phyloP scores from a whole-genome alignment of 106 monocot genomes.

The Posidonia australis region DNA sequence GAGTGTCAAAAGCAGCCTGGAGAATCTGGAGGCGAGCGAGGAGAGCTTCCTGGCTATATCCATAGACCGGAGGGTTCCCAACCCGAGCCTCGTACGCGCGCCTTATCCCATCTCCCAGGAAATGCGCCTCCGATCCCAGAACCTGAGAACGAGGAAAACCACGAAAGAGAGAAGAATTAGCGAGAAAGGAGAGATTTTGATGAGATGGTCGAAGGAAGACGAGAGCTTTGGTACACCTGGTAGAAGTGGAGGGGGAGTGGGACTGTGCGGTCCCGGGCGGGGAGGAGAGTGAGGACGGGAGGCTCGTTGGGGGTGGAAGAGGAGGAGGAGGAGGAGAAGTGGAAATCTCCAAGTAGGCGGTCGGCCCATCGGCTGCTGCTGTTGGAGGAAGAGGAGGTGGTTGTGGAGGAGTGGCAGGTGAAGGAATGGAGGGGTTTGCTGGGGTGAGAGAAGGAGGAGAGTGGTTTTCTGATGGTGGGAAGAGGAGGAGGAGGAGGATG shows the following conservation, averaged over 20 bases:
- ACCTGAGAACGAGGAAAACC: conserved; percentile 22
- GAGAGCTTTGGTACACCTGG: conserved; percentile 22
- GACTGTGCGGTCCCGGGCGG: conserved; percentile 33
- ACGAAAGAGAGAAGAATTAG: background rate
- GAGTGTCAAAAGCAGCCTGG: conserved; percentile 66
- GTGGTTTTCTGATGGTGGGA: background rate
- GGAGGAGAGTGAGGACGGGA: conserved; percentile 9
- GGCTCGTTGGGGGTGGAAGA: conserved; percentile 7
- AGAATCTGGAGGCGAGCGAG: conserved; percentile 73
- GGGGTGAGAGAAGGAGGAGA: background rate
- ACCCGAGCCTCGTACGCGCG: conserved; percentile 62
- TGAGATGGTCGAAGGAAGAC: background rate
- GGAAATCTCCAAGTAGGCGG: conserved; percentile 81
- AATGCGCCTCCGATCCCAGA: conserved; percentile 82
- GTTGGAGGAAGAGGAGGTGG: conserved; percentile 2
- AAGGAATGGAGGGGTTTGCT: conserved; percentile 3
- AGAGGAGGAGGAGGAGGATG: conserved; percentile 1
- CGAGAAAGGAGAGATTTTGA: background rate
- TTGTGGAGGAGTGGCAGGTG: conserved; percentile 21
- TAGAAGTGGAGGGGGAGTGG: conserved; percentile 83
- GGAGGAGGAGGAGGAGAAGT: conserved; percentile 25
- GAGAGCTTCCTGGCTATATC: conserved; percentile 73
- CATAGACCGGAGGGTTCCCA: conserved; percentile 53
- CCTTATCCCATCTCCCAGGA: conserved; percentile 68
- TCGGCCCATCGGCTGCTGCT: conserved; percentile 65